Conservation (phyloP, 306 rosid genomes). For the Hippophae gyantsensis region DNA sequence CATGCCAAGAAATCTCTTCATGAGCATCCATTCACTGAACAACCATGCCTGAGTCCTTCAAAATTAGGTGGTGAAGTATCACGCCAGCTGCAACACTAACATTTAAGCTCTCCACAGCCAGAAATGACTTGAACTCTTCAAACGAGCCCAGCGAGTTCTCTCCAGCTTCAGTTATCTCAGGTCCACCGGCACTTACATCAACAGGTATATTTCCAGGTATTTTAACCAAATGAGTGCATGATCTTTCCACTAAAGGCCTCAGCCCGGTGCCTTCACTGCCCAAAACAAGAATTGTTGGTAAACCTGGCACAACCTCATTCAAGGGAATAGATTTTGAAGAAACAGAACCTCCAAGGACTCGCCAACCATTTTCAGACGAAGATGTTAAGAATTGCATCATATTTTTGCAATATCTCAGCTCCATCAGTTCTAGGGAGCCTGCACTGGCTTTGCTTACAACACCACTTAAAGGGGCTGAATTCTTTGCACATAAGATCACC, state of each 20-base stretch:
- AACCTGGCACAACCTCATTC: conserved; percentile 48
- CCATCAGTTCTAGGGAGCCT: conserved; percentile 84
- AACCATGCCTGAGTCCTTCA: conserved; percentile 24
- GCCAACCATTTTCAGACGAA: conserved; percentile 85
- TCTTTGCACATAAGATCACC: conserved; percentile 80
- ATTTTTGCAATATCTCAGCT: conserved; percentile 80
- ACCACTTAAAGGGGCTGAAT: conserved; percentile 85
- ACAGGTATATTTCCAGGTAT: conserved; percentile 56
- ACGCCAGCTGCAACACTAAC: conserved; percentile 98
- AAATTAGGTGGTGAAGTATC: conserved; percentile 78
- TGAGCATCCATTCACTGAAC: conserved; percentile 18
- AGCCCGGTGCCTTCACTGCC: conserved; percentile 93
- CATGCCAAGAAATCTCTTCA: conserved; percentile 17
- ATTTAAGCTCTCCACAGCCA: conserved; percentile 96
- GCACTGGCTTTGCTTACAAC: conserved; percentile 98
- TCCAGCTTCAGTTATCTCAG: conserved; percentile 28
- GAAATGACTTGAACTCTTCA: conserved; percentile 57
- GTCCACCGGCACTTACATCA: conserved; percentile 30
- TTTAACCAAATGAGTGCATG: conserved; percentile 68
- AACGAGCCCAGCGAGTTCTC: conserved; percentile 31
- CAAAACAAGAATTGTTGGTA: conserved; percentile 80
- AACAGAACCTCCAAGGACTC: conserved; percentile 85
- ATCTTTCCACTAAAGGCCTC: conserved; percentile 92
- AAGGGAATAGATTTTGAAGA: conserved; percentile 56
- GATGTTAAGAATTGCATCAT: conserved; percentile 94